Evolutionary conservation across 106 monocot species (phyloP), one percentile per base, ranked within the genome.

Genomic region (Dendrobium catenatum): DNA sequence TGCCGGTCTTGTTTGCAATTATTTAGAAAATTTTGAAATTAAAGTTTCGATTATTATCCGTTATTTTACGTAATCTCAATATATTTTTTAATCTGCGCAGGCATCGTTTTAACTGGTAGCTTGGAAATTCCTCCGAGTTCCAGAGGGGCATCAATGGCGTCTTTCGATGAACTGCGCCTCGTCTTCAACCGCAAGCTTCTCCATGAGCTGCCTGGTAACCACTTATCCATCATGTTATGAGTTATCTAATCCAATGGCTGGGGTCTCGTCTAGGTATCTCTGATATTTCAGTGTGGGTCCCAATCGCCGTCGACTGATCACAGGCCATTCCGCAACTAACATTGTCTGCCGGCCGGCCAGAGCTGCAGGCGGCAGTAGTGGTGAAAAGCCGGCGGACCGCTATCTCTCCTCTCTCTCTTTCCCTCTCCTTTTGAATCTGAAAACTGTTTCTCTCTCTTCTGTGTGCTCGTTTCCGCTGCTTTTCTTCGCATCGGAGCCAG

Each of bases 131-230:
- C 76, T n/a, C 24, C 76, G 24, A 20, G 9, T 48, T 17, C n/a
- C 7, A 76, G 2, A 49, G 11, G 13, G 11, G 11, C 76, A 29
- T 76, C 27, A n/a, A 76, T 26, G 26, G 48, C 76, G 49, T 49
- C 46, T 27, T 24, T 42, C 49, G 49, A 26, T 26, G 49, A 76
- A 49, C 49, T 76, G 27, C 76, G 49, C 9, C 51, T 49, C 2
- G 19, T 26, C 76, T 19, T 26, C 46, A 22, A 47, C 76, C 76
- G 76, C 24, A 49, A 51, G 76, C 76, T 76, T 76, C 76, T 76
- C 2, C 47, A 49, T 5, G 76, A 76, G 18, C 15, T 48, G 0
- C 24, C 76, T 49, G 76, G 76, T 76, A 49, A 76, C n/a, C 76
- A 13, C 11, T 5, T 42, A 43, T 44, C 41, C 74, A 1, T 74